Percentiles rank a stretch among this genome's conserved stretches.
phyloP scores from a whole-genome alignment of 202 grass and related monocot genomes.

The Sporobolus alterniflorus region DNA sequence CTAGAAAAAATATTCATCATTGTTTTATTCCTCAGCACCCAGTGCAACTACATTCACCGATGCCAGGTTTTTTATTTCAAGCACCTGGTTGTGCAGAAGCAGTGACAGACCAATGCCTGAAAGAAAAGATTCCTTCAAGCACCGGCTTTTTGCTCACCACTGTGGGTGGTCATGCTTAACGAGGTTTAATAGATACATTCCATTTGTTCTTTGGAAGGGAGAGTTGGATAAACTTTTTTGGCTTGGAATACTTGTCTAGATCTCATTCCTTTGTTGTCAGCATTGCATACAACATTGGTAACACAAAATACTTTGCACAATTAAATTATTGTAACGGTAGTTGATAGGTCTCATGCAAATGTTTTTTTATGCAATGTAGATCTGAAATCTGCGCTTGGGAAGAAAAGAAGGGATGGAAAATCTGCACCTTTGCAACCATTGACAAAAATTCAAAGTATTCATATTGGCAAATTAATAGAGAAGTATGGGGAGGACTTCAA shows the following conservation, averaged over 20 bases:
- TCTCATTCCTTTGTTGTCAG: neutral
- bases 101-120: too few species aligned
- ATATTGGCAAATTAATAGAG: slow-evolving; percentile 79
- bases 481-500: slow-evolving; percentile 85
- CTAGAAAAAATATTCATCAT: too few species aligned
- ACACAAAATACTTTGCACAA: neutral
- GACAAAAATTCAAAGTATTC: slow-evolving; percentile 70
- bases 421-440: slow-evolving; percentile 68
- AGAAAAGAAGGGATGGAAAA: slow-evolving; percentile 81
- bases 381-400: slow-evolving; percentile 88
- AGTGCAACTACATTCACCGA: too few species aligned
- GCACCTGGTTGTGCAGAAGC: too few species aligned
- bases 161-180: too few species aligned
- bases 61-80: too few species aligned
- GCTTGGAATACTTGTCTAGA: neutral
- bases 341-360: slow-evolving; percentile 8
- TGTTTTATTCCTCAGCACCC: too few species aligned
- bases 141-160: too few species aligned
- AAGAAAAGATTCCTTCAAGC: too few species aligned
- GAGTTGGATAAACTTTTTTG: slow-evolving; percentile 1
- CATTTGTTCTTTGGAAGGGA: neutral
- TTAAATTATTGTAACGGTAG: neutral
- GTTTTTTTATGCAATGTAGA: slow-evolving; percentile 51
- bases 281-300: neutral
- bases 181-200: neutral